Base-by-base conservation (phyloP, 306 rosid species). In the Adenanthera pavonina region DNA sequence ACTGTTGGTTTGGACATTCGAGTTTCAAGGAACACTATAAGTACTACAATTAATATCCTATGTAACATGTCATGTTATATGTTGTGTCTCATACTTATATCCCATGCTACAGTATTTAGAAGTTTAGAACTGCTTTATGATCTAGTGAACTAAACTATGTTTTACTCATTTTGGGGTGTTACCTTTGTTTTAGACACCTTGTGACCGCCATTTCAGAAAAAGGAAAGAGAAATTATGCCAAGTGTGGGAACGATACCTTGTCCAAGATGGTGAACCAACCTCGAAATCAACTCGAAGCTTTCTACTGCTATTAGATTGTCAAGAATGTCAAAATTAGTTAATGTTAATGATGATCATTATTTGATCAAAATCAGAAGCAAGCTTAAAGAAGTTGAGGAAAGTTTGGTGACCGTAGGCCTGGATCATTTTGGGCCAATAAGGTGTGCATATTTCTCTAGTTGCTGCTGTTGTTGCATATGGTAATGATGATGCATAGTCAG, bases 401-500 rank as follows among this genome's bases (percentile, higher is more conserved):
- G 67, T 95, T 95, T 15, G 87, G 91, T 92, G 9, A 91, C 91
- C 0, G 66, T 87, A 19, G 83, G 91, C 11, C 49, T 77, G 0
- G 97, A 92, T 56, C 92, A 89, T 65, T 92, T 92, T 83, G 97
- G 95, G 15, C 97, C 94, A 0, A 67, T 93, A 96, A 96, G 96
- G 97, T 17, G 91, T 88, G 12, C 97, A 93, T 85, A 44, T 86
- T 48, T 97, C 97, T 10, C 92, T 89, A 44, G 94, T 94, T 80
- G 88, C 97, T 4, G 94, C 97, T 5, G 92, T 94, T 81, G 97
- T 93, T 25, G 97, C 97, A 0, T 93, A 91, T 89, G 87, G 96
- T 10, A 17, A 2, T n/a, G 53, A 84, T 79, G 98, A 92, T 74
- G 87, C 97, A 15, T 95, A 92, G 70, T 94, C 98, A 8, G 97